Base-by-base conservation (phyloP, 495 filamentous ascomycete species). In the Talaromyces trachyspermus region DNA sequence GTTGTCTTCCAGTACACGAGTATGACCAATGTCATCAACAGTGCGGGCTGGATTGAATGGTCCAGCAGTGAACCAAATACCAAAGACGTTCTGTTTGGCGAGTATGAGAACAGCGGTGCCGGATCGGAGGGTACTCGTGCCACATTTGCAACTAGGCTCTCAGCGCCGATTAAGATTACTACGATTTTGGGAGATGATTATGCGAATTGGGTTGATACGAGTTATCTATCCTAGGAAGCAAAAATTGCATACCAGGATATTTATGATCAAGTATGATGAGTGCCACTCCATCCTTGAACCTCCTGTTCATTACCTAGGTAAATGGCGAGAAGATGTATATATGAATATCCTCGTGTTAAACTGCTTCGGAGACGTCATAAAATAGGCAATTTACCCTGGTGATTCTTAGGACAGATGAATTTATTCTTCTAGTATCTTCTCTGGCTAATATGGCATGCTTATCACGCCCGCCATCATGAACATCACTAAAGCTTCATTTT, bases 41-140 rank as follows among this genome's bases (percentile, higher is more conserved):
- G 61, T 11, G 75, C 76, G 2, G 82, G 81, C 0, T 85, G 83
- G 83, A 59, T 54, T n/a, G 53, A 67, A 15, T 85, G 82, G 82
- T 70, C 66, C 33, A 58, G 49, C 4, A 63, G 65, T 11, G 60
- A 68, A 25, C 57, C 66, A 14, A 65, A 70, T 26, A 84, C 77
- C 3, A 65, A 65, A 35, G 52, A 78, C 38, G 76, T 84, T 0
- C 56, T 64, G 40, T 84, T 77, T 49, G 70, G 64, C 1, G 82
- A 84, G 62, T 85, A 76, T 53, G 65, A 55, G 14, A 86, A 85
- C 51, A 69, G 66, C 4, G 81, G 82, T 1, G 48, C 69, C 19
- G 79, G 82, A 0, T 65, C 80, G 2, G 60, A 64, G 30, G 81
- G 83, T 2, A 77, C 69, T 5, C 59, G 83, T 50, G 83, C 79